Base-by-base conservation (phyloP, 2,329 filamentous ascomycete species). In the Aspergillus transmontanensis region DNA sequence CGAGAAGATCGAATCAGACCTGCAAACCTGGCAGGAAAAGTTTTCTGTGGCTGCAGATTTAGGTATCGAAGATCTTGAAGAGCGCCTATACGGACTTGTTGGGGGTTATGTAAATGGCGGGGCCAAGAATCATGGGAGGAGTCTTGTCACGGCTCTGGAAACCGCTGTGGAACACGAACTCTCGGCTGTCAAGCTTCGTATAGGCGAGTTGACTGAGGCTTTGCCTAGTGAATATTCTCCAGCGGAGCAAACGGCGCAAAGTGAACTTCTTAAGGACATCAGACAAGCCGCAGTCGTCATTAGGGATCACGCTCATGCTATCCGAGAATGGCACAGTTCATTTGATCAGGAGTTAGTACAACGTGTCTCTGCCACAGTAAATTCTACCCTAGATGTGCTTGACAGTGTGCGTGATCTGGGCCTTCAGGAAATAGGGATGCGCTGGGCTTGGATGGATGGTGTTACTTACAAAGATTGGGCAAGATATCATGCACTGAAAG, bases 391-490 rank as follows among this genome's bases (percentile, higher is more conserved):
- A 59, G 86, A 89, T 73, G 92, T 96, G 19, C 86, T 97, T 36
- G 91, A 94, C 67, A 87, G 88, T 72, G 94, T 95, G 64, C 88
- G 92, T 48, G 90, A 94, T 71, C 84, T 97, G 41, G 92, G 93
- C 6, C 84, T 97, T 39, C 92, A 96, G 75, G 92, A 96, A 76
- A 93, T 97, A 59, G 94, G 94, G 61, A 94, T 96, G 88, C 85
- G 81, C 64, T 99, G 95, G 94, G 93, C 94, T 14, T 96, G 92
- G 90, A 95, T 93, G 81, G 93, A 98, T 62, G 93, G 93, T 36
- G 87, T 99, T 65, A 96, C 94, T 1, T 97, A 99, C 83, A 94
- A 96, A 77, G 93, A 99, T 76, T 99, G 95, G 95, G 88, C 90
- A 64, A 95, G 94, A 76, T 99, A 97, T 74, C 93, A 98, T 76